phyloP scores from a whole-genome alignment of 768 basidiomycete species.

The Kwoniella sp. region DNA sequence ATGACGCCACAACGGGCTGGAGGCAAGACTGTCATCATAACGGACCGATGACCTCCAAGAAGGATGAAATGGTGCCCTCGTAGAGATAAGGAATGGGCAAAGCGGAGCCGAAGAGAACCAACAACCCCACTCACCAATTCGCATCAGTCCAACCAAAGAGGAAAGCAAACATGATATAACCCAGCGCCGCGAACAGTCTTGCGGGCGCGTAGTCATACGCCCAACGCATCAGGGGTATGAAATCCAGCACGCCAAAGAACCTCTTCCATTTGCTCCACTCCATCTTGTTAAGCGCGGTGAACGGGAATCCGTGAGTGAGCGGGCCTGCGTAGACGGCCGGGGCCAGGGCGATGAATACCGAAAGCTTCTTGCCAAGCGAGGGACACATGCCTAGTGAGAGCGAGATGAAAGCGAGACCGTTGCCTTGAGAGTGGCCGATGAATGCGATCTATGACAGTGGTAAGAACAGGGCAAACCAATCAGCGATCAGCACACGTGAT shows the following conservation, averaged over 20 bases:
- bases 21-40: too few species aligned
- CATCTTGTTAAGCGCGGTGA: constrained; percentile 59
- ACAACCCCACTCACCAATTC: constrained; percentile 57
- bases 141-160: constrained; percentile 61
- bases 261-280: constrained; percentile 60
- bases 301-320: constrained; percentile 61
- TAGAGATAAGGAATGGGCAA: too few species aligned
- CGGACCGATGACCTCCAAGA: too few species aligned
- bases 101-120: not conserved
- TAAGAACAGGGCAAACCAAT: not conserved
- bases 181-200: constrained; percentile 56
- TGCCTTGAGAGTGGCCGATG: constrained; percentile 63
- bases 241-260: constrained; percentile 62
- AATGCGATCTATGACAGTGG: constrained; percentile 58
- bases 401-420: constrained; percentile 61
- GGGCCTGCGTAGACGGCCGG: constrained; percentile 63
- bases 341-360: constrained; percentile 60
- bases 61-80: too few species aligned
- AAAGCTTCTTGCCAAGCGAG: constrained; percentile 59
- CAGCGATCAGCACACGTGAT: too few species aligned
- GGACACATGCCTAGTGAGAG: constrained; percentile 61
- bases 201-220: constrained; percentile 60
- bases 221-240: constrained; percentile 62
- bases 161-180: constrained; percentile 60
- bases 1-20: too few species aligned